Base-by-base conservation (phyloP, 2,329 filamentous ascomycete species). In the Paracoccidioides brasiliensis region DNA sequence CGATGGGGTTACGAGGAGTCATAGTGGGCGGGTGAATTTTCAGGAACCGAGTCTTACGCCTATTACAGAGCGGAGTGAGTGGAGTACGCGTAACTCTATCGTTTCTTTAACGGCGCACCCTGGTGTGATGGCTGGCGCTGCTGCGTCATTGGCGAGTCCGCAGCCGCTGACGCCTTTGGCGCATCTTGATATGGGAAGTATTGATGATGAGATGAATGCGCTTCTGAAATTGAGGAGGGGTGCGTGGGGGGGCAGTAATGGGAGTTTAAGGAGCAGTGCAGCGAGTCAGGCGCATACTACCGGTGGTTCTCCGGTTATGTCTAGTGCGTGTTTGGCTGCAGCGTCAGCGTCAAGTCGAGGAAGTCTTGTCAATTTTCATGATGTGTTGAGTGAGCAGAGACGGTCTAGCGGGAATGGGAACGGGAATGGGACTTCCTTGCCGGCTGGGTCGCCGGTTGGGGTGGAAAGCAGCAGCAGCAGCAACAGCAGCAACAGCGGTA, bases 51-150 rank as follows among this genome's bases (percentile, higher is more conserved):
- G 93, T 64, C 74, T 98, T 50, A 97, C 93, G 0, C 93, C 93
- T 5, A 97, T 98, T 63, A 97, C 91, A 0, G 93, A 97, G 69
- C 82, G 90, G 10, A 95, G 88, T 57, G 93, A 98, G 70, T 96
- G 95, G 75, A 95, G 89, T 44, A 95, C 94, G 57, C 83, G 93
- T 46, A 97, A 96, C 67, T 94, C 88, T 0, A 81, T 95, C 57
- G 87, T 94, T 74, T 88, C 85, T 57, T 74, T 91, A 58, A 77
- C 76, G 6, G 72, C 83, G 37, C 80, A 81, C 46, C 70, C 71
- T 1, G 63, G 65, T 3, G 63, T 69, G 2, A 30, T 30, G 32
- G 28, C 45, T 45, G 45, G 45, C 45, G 14, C 30, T 55, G 53
- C 74, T 43, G 72, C 67, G 56, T 71, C 77, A 0, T 64, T 88